Evolutionary conservation across 1,284 basidiomycete genomes (phyloP), one percentile per base, ranked within the genome.

Genomic region (Sporisorium exsertum): DNA sequence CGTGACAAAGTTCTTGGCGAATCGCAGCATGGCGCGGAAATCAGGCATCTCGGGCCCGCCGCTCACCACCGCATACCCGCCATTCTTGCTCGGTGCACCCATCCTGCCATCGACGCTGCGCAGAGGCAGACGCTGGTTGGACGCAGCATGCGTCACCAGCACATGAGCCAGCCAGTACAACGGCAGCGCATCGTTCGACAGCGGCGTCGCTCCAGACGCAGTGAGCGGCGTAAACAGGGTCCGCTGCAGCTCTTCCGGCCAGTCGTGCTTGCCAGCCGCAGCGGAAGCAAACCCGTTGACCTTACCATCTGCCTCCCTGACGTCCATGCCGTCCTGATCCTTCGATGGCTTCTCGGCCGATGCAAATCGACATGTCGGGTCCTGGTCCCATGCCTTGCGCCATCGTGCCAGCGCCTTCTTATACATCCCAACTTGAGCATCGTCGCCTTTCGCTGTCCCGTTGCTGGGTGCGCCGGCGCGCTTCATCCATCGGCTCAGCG

Each of bases 101-200:
- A 61, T 61, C 29, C 62, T 47, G 26, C 71, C 56, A 16, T 66
- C 71, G 18, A 58, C 51, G 45, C 57, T 76, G 22, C 73, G 68
- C 15, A 76, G 55, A 5, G 73, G 73, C 18, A 76, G 62, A 15
- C 65, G 63, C 45, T 76, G 73, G 43, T 76, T 65, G 26, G 65
- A 72, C 3, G 69, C 64, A 27, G 77, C 78, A 45, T 81, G 80
- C 43, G 72, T 80, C 29, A 81, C 74, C 2, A 81, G 69, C 29
- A 81, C 80, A 32, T 81, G 77, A 1, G 69, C 61, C 8, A 81
- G 73, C 80, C 80, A 82, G 56, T 79, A 82, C 57, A 82, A 61
- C 6, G 80, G 80, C 56, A 82, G 56, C 7, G 80, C 80, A 47
- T 82, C 80, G 59, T 82, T 74, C 37, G 73, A 77, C 12, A 82